Evolutionary conservation across 495 filamentous ascomycete genomes (phyloP), one percentile per base, ranked within the genome.

Genomic region (Pyrenula massariospora): DNA sequence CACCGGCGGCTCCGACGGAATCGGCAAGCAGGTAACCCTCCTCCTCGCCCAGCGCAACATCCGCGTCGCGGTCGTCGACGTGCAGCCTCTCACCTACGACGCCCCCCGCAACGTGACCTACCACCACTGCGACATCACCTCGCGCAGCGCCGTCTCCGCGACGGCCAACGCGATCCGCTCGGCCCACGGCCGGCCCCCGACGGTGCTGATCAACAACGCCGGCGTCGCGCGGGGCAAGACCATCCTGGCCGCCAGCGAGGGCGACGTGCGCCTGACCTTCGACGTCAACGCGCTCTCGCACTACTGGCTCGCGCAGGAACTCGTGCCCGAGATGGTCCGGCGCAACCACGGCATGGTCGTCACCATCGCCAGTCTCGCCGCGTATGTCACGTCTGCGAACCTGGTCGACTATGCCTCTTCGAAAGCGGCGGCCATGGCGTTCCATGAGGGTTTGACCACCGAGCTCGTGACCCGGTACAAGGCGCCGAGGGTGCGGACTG

Each of bases 171-270:
- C 71, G 24, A 76, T 88, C 67, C 77, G 78, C 53, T 63, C 65
- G 20, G 66, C 74, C 2, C 68, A 86, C 56, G 86, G 86, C 58
- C 58, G 23, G 10, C 49, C 75, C 3, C 87, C 87, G 0, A 88
- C 84, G 1, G 70, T 89, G 57, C 70, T 91, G 0, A 84, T 91
- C 70, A 87, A 88, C 73, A 91, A 89, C 64, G 86, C 86, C 1
- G 86, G 85, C 54, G 73, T 86, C 24, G 77, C 75, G 21, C 75
- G 73, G n/a, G 82, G 80, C 36, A 75, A 78, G 22, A 76, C 77
- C 21, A 76, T 91, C 56, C 77, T 88, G 23, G 70, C 73, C 55
- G 66, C 75, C 25, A 76, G 73, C 2, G 78, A 83, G 54, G 64
- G 62, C 3, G 77, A 83, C 55, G 75, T 85, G 54, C 70, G 74